Conservation (phyloP, 2,329 filamentous ascomycete genomes). For the Curvularia sp. region DNA sequence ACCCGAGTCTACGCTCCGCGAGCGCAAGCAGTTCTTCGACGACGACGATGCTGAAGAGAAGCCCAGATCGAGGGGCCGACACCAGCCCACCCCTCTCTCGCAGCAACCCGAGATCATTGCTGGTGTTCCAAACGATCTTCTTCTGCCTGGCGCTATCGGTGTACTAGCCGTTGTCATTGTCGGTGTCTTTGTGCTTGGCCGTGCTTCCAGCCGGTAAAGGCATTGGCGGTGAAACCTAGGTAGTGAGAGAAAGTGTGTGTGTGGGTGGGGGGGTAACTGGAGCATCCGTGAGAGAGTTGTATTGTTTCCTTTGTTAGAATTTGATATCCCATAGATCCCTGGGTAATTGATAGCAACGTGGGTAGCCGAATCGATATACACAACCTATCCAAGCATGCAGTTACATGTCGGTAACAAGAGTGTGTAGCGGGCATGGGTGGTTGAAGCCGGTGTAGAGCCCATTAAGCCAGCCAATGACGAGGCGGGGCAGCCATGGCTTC, state of each 20-base stretch:
- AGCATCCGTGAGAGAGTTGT: slow-evolving; percentile 6
- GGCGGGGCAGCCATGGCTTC: slow-evolving; percentile 7
- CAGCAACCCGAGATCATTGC: slow-evolving; percentile 80
- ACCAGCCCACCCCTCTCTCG: slow-evolving; percentile 55
- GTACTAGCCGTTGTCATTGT: slow-evolving; percentile 94
- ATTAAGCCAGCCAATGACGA: slow-evolving; percentile 14
- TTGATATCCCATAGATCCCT: slow-evolving; percentile 23
- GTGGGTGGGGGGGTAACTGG: not conserved
- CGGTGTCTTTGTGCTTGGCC: slow-evolving; percentile 87
- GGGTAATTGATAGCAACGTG: slow-evolving; percentile 17
- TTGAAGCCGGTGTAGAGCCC: slow-evolving; percentile 3
- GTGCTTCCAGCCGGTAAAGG: slow-evolving; percentile 59
- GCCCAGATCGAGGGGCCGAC: slow-evolving; percentile 41
- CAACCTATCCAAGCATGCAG: not conserved
- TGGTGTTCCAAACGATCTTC: slow-evolving; percentile 90
- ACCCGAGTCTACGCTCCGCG: slow-evolving; percentile 59
- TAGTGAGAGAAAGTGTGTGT: not conserved
- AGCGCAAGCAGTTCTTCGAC: slow-evolving; percentile 58
- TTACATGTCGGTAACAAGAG: not conserved
- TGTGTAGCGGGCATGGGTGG: not conserved
- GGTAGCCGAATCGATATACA: slow-evolving; percentile 16
- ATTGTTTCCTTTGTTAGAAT: slow-evolving; percentile 19
- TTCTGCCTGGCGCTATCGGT: slow-evolving; percentile 92
- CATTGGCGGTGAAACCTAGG: not conserved
- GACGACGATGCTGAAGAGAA: slow-evolving; percentile 65